Conservation (phyloP, 2,329 filamentous ascomycete species). For the Dothistroma pini region DNA sequence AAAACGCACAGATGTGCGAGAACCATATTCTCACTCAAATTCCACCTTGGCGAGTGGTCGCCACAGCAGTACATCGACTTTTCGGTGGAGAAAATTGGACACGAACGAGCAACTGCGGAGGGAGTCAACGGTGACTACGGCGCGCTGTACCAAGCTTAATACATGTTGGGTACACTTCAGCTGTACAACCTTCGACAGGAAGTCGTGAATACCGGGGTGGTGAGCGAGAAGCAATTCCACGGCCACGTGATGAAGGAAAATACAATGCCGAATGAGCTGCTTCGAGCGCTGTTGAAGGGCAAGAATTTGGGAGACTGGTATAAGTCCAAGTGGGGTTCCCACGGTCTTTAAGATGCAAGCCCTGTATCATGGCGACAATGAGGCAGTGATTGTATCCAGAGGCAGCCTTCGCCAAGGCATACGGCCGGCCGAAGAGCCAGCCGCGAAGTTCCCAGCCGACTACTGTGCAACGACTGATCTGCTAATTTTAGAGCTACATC, state of each 20-base stretch:
- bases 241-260: constrained; percentile 51
- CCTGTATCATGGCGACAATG: neutral
- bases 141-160: constrained; percentile 58
- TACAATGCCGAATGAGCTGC: constrained; percentile 54
- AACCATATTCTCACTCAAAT: constrained; percentile 57
- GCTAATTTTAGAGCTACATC: neutral
- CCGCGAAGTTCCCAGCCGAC: too few species aligned
- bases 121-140: constrained; percentile 56
- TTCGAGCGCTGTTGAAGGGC: constrained; percentile 48
- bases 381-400: neutral
- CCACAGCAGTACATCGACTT: constrained; percentile 56
- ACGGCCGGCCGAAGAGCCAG: neutral
- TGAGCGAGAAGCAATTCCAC: constrained; percentile 55
- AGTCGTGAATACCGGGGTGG: constrained; percentile 38
- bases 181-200: constrained; percentile 51
- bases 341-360: constrained; percentile 10
- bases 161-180: constrained; percentile 59
- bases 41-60: constrained; percentile 54
- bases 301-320: constrained; percentile 34
- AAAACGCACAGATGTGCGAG: constrained; percentile 60
- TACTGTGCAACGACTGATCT: too few species aligned
- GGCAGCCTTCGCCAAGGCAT: neutral
- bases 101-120: constrained; percentile 58
- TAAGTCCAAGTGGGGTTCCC: constrained; percentile 13
- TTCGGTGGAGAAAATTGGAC: constrained; percentile 55